phyloP scores from a whole-genome alignment of 192 early-diverging fungal species.

The Coemansia sp. region DNA sequence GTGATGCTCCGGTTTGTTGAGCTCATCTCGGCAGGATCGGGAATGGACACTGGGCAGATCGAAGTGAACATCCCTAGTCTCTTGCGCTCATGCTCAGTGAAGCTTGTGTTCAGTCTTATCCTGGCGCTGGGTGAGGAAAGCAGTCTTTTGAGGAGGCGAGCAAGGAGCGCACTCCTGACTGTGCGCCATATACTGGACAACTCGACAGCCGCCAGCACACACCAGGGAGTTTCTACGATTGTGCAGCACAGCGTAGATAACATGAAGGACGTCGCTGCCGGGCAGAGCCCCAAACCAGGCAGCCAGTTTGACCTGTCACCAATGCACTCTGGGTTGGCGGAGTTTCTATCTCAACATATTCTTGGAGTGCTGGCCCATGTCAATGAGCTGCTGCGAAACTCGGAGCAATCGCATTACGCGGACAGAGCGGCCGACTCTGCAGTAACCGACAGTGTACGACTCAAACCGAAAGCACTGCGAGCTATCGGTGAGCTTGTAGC shows the following conservation, averaged over 20 bases:
- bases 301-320: background rate
- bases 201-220: background rate
- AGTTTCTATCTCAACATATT: constrained; percentile 46
- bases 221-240: constrained; percentile 36
- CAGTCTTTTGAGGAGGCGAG: constrained; percentile 33
- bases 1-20: constrained; percentile 45
- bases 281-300: constrained; percentile 21
- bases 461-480: constrained; percentile 25
- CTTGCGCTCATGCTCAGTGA: constrained; percentile 48
- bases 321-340: constrained; percentile 15
- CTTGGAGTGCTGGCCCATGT: constrained; percentile 52
- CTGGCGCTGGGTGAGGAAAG: constrained; percentile 45
- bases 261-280: constrained; percentile 15
- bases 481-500: constrained; percentile 40
- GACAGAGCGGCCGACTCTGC: background rate
- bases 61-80: constrained; percentile 53
- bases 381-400: constrained; percentile 48
- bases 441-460: constrained; percentile 7
- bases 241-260: constrained; percentile 39
- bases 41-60: constrained; percentile 22
- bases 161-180: constrained; percentile 41
- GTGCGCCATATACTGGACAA: constrained; percentile 41
- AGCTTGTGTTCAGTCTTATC: constrained; percentile 51
- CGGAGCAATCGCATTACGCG: background rate
- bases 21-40: constrained; percentile 42